Evolutionary conservation across 345 rosid species (phyloP), one percentile per base, ranked within the genome.

Genomic region (Angophora floribunda): DNA sequence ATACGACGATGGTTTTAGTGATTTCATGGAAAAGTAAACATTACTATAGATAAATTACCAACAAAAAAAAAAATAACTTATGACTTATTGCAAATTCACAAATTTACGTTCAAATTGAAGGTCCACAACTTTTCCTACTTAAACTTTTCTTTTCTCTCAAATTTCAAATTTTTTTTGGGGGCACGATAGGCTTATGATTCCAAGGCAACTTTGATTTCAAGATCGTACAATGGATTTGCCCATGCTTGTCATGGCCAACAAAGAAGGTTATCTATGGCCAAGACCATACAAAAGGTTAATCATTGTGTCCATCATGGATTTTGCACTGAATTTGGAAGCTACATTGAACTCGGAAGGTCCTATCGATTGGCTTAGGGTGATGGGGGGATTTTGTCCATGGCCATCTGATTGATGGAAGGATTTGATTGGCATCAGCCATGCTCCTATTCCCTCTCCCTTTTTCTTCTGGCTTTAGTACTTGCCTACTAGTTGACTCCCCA

Each of bases 161-260:
- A 36, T 70, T 70, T 70, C 80, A 36, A 30, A 1, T 67, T 32
- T 32, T 61, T 67, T 32, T 9, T 16, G 9, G 13, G 47, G 82
- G 19, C 49, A 19, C 36, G 49, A 75, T 87, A 50, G 44, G 47
- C 53, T 87, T 30, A 67, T 49, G 88, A 65, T 87, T 87, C 88
- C 13, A 36, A 87, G 36, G 88, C 49, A 49, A 59, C 24, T 79
- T 53, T 50, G 85, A 65, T 30, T 52, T 26, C 61, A 16, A 36
- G 82, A 36, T 75, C 82, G 82, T 75, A 75, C 82, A 41, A 86
- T 87, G 82, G 82, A 65, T 87, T 65, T 87, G 82, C 88, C 88
- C 82, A 87, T 87, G 88, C 88, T 63, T 49, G 88, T 87, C 70
- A 87, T 87, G 88, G 88, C 84, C 53, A 49, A 51, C 86, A 28